phyloP scores from a whole-genome alignment of 805 yeast genomes.

The Wickerhamomyces sydowiorum region DNA sequence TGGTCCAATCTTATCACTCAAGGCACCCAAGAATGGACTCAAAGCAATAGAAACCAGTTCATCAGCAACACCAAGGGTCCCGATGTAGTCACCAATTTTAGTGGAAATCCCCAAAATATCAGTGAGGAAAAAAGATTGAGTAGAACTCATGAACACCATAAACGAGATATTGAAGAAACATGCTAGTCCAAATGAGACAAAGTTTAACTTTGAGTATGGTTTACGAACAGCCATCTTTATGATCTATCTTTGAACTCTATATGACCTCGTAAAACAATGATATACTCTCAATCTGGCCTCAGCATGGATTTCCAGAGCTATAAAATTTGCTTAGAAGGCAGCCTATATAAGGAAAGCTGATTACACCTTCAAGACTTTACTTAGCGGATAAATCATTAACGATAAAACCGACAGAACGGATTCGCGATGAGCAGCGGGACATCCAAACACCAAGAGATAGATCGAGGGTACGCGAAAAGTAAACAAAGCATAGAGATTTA shows the following conservation, averaged over 20 bases:
- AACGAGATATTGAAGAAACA: slow-evolving; percentile 36
- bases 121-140: slow-evolving; percentile 38
- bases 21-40: slow-evolving; percentile 60
- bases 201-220: slow-evolving; percentile 21
- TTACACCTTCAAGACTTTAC: background rate
- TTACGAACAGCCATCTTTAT: background rate
- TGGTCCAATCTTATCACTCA: slow-evolving; percentile 59
- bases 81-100: slow-evolving; percentile 38
- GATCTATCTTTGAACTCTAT: too few species aligned
- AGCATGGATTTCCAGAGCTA: too few species aligned
- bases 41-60: slow-evolving; percentile 47
- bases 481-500: slow-evolving; percentile 6
- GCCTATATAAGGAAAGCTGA: background rate
- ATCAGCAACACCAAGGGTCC: slow-evolving; percentile 49
- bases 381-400: background rate
- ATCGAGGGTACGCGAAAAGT: slow-evolving; percentile 7
- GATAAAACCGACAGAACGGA: slow-evolving; percentile 6
- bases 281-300: too few species aligned
- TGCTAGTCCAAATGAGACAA: slow-evolving; percentile 27
- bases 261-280: too few species aligned
- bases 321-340: background rate
- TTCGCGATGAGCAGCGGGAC: background rate
- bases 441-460: slow-evolving; percentile 8
- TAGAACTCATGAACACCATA: slow-evolving; percentile 36
- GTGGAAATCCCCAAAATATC: slow-evolving; percentile 27